Evolutionary conservation across 208 protist species (phyloP).

Genomic region (Trypanosoma caninum): DNA sequence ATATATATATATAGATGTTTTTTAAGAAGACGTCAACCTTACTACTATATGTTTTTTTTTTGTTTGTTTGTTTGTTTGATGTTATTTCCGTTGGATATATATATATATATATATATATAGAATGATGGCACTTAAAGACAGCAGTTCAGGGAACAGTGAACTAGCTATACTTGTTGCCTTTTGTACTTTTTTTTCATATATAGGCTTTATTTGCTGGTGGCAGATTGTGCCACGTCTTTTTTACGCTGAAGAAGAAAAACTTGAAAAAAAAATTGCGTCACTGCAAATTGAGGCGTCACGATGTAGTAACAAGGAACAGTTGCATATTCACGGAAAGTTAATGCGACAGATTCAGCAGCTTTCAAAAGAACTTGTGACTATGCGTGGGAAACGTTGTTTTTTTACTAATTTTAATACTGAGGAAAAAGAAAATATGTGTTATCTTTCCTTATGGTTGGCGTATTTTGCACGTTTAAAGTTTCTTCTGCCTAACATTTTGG

Average conservation of each 20-base stretch:
- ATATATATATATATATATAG: neutral
- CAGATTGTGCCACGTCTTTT: constrained; percentile 34
- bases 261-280: constrained; percentile 33
- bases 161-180: constrained; percentile 30
- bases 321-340: constrained; percentile 38
- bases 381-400: constrained; percentile 24
- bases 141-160: constrained; percentile 8
- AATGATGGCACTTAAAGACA: neutral
- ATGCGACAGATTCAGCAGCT: constrained; percentile 29
- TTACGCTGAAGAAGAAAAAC: constrained; percentile 33
- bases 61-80: too few species aligned
- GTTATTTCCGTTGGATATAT: neutral
- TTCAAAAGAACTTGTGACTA: constrained; percentile 26
- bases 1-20: too few species aligned
- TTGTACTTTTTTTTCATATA: constrained; percentile 30
- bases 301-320: constrained; percentile 27
- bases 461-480: constrained; percentile 4
- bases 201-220: constrained; percentile 40
- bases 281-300: constrained; percentile 34
- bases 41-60: too few species aligned
- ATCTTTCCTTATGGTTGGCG: too few species aligned
- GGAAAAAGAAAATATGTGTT: too few species aligned
- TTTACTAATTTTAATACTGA: constrained; percentile 8
- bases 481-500: constrained; percentile 20
- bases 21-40: too few species aligned